Evolutionary conservation across 495 filamentous ascomycete genomes (phyloP).

Genomic region (Mycothermus thermophilus): DNA sequence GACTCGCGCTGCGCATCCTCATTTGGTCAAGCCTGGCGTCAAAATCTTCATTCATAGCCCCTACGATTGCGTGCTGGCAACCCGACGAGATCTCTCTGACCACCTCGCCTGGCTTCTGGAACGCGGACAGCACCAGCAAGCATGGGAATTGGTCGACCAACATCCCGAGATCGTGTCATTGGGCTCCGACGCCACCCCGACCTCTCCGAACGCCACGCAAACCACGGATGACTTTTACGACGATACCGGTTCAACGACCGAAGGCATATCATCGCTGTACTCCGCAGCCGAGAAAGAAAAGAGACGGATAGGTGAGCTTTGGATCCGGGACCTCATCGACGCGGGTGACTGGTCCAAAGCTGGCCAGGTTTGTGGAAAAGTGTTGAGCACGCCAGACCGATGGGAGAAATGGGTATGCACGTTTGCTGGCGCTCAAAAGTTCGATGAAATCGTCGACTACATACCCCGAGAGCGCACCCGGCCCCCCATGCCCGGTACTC

Average conservation of each 20-base stretch:
- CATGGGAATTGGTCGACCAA: conserved; percentile 76
- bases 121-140: conserved; percentile 62
- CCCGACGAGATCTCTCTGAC: conserved; percentile 71
- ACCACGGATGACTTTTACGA: conserved; percentile 67
- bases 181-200: conserved; percentile 20
- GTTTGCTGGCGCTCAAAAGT: conserved; percentile 70
- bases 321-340: conserved; percentile 72
- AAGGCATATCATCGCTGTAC: conserved; percentile 37
- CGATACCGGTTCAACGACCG: conserved; percentile 51
- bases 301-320: conserved; percentile 77
- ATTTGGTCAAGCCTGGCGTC: conserved; percentile 49
- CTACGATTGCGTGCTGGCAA: conserved; percentile 81
- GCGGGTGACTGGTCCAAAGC: conserved; percentile 61
- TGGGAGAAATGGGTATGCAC: conserved; percentile 95
- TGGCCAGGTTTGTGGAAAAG: conserved; percentile 63
- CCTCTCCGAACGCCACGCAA: conserved; percentile 35
- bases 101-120: conserved; percentile 74
- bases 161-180: conserved; percentile 58
- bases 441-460: conserved; percentile 75
- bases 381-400: conserved; percentile 58
- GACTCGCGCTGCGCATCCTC: conserved; percentile 28
- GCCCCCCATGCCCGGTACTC: conserved; percentile 64
- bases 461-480: conserved; percentile 61
- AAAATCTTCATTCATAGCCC: conserved; percentile 96
- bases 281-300: conserved; percentile 79